Conservation (phyloP, 129 eudicot species). For the Mikania micrantha region DNA sequence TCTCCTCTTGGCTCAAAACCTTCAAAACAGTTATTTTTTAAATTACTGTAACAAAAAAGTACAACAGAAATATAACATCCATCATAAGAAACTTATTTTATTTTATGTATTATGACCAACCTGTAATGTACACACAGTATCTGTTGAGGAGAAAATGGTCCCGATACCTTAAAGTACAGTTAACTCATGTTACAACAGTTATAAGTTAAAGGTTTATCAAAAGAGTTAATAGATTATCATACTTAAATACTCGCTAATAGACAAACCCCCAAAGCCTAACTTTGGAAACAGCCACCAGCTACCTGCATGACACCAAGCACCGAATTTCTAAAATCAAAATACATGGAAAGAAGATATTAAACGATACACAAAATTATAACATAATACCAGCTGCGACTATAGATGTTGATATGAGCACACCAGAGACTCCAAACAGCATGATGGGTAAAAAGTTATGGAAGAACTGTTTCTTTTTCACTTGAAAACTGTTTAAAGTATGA, state of each 20-base stretch:
- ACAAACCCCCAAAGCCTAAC: conserved; percentile 54
- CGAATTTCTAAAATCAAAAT: conserved; percentile 1
- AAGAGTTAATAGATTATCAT: conserved; percentile 1
- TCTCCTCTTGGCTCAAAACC: conserved; percentile 89
- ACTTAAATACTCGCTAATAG: conserved; percentile 76
- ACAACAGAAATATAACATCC: neutral
- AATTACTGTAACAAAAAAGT: neutral
- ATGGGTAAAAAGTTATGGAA: conserved; percentile 86
- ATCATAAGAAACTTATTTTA: neutral
- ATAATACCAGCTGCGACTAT: conserved; percentile 65
- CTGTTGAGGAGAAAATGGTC: conserved; percentile 86
- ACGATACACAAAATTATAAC: neutral
- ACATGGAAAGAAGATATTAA: neutral
- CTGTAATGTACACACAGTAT: conserved; percentile 96
- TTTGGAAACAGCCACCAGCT: conserved; percentile 74
- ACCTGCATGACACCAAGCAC: conserved; percentile 38
- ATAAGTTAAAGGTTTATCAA: neutral
- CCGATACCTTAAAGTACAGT: conserved; percentile 60
- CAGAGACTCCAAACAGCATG: conserved; percentile 77
- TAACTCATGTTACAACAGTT: neutral
- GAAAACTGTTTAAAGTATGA: conserved; percentile 51
- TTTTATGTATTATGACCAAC: conserved; percentile 38
- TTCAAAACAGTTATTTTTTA: neutral
- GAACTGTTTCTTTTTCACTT: conserved; percentile 93
- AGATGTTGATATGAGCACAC: conserved; percentile 78